phyloP scores from a whole-genome alignment of 768 basidiomycete genomes.

The Serendipita sp. region DNA sequence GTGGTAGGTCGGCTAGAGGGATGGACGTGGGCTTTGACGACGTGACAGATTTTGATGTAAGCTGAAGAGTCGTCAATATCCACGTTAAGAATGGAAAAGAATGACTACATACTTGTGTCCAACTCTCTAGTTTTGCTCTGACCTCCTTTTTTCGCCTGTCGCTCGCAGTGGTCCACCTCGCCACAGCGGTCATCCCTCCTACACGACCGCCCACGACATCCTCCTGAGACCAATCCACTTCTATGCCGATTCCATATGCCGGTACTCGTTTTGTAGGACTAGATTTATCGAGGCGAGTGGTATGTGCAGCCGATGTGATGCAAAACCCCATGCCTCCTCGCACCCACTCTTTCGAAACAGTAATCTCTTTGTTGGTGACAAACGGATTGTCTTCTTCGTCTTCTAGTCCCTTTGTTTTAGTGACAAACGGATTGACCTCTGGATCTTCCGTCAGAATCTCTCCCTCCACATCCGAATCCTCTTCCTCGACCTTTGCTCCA shows the following conservation, averaged over 20 bases:
- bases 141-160: constrained; percentile 45
- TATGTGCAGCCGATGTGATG: constrained; percentile 55
- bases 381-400: constrained; percentile 60
- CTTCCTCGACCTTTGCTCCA: background rate
- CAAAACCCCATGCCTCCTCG: constrained; percentile 70
- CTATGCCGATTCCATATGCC: constrained; percentile 73
- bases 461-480: background rate
- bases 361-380: constrained; percentile 19
- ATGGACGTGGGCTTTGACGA: constrained; percentile 29
- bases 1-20: constrained; percentile 52
- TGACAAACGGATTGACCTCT: constrained; percentile 9
- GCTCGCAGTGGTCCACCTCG: constrained; percentile 64
- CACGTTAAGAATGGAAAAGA: background rate
- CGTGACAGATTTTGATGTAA: constrained; percentile 32
- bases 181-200: constrained; percentile 78
- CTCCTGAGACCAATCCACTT: constrained; percentile 49
- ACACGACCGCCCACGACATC: constrained; percentile 14
- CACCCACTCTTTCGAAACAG: constrained; percentile 32
- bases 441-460: constrained; percentile 6
- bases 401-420: constrained; percentile 6
- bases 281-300: constrained; percentile 34
- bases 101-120: constrained; percentile 38
- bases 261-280: constrained; percentile 43
- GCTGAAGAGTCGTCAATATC: constrained; percentile 9
- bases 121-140: constrained; percentile 41